These are phyloP conservation scores for Nannizziopsis arthrosporioides DNA, from an alignment of 2,329 filamentous ascomycete species.

Conservation along the genomic window DNA sequence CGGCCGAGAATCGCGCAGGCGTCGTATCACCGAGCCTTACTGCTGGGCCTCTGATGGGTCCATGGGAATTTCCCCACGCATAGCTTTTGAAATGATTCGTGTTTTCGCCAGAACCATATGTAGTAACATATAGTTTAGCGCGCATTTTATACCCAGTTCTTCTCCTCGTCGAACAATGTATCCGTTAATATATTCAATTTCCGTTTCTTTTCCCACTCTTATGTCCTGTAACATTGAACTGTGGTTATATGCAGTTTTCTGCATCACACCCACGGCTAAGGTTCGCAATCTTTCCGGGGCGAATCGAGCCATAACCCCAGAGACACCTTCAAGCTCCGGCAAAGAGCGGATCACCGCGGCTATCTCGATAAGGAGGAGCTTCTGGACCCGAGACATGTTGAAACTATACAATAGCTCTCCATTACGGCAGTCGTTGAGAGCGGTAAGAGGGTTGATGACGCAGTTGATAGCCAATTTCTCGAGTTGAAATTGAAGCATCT, in stretches of 20 bases:
- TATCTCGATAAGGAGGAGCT: slow-evolving; percentile 63
- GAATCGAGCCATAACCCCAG: slow-evolving; percentile 49
- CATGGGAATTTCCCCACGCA: slow-evolving; percentile 26
- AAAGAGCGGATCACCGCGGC: slow-evolving; percentile 57
- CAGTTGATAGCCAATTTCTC: slow-evolving; percentile 65
- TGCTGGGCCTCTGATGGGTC: slow-evolving; percentile 8
- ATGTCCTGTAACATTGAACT: slow-evolving; percentile 60
- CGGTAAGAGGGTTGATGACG: slow-evolving; percentile 70
- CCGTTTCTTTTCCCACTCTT: slow-evolving; percentile 50
- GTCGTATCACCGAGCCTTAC: background rate
- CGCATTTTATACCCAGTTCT: slow-evolving; percentile 59
- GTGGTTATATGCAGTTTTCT: slow-evolving; percentile 44
- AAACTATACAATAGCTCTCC: slow-evolving; percentile 57
- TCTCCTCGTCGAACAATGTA: slow-evolving; percentile 67
- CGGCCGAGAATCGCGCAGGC: background rate
- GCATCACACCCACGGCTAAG: slow-evolving; percentile 45
- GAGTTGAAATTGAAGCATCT: slow-evolving; percentile 62
- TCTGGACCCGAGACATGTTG: slow-evolving; percentile 53
- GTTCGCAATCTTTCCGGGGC: slow-evolving; percentile 50
- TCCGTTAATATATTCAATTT: slow-evolving; percentile 77
- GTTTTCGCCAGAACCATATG: slow-evolving; percentile 62
- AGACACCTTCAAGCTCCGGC: slow-evolving; percentile 58
- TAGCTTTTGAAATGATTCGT: slow-evolving; percentile 30
- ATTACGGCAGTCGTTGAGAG: slow-evolving; percentile 65
- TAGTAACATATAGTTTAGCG: slow-evolving; percentile 61